Evolutionary conservation across 2,329 filamentous ascomycete genomes (phyloP).

Genomic region (Metarhizium anisopliae): DNA sequence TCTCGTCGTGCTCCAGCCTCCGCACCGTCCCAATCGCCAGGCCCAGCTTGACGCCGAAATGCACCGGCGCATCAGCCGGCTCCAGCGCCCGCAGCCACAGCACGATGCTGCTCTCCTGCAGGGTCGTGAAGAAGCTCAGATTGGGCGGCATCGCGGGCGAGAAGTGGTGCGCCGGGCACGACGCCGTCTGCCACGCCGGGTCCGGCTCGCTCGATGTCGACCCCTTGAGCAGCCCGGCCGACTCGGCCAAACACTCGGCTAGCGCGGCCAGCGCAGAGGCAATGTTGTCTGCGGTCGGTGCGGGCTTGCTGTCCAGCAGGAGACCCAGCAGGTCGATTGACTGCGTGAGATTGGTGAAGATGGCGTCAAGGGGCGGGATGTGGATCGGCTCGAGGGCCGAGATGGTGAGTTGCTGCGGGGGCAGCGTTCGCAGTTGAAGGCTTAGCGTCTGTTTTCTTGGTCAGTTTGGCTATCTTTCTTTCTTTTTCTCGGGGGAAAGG

Average conservation of each 20-base stretch:
- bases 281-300: slow-evolving; percentile 45
- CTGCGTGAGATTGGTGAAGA: slow-evolving; percentile 71
- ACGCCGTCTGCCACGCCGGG: slow-evolving; percentile 34
- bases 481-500: slow-evolving; percentile 4
- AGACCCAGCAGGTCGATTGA: slow-evolving; percentile 77
- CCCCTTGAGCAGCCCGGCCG: slow-evolving; percentile 49
- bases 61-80: slow-evolving; percentile 52
- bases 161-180: slow-evolving; percentile 36
- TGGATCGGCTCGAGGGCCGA: slow-evolving; percentile 41
- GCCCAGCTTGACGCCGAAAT: slow-evolving; percentile 57
- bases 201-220: slow-evolving; percentile 30
- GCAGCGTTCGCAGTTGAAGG: slow-evolving; percentile 64
- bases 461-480: background rate
- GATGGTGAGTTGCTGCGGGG: slow-evolving; percentile 39
- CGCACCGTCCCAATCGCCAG: slow-evolving; percentile 58
- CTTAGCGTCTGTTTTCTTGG: slow-evolving; percentile 52
- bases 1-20: slow-evolving; percentile 68
- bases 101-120: slow-evolving; percentile 63
- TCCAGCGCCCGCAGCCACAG: slow-evolving; percentile 64
- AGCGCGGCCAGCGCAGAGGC: slow-evolving; percentile 47
- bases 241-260: slow-evolving; percentile 44
- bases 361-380: slow-evolving; percentile 60
- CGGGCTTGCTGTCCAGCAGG: slow-evolving; percentile 54
- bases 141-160: slow-evolving; percentile 39
- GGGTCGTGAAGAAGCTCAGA: slow-evolving; percentile 64